Base-by-base conservation (phyloP, 2,329 filamentous ascomycete genomes). In the Torrubiella hemipterigena region DNA sequence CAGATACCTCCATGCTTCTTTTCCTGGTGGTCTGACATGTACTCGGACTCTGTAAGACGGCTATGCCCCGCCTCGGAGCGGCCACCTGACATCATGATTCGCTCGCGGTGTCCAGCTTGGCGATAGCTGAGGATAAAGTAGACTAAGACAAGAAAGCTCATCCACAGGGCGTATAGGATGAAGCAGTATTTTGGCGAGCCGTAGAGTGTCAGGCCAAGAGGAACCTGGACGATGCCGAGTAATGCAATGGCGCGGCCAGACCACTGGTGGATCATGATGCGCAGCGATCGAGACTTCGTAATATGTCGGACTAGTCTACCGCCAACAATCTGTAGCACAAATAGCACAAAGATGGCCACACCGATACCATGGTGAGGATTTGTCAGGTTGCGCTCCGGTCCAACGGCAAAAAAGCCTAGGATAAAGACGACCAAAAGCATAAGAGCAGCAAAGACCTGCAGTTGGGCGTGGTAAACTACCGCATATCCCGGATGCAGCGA, bases 281-380 rank as follows among this genome's bases (percentile, higher is more conserved):
- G 59, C 11, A 70, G 47, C 13, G 66, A 67, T 30, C 61, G 64
- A 19, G 60, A 56, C 30, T 61, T 61, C 24, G 55, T 56, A 31
- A 73, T 65, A 34, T 65, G 58, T 34, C 57, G 60, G 23, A 86
- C 70, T 24, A 81, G 58, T 31, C 71, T 69, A 4, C 82, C 82
- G 17, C 76, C 77, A 3, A 87, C 47, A 12, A 77, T 68, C 49
- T 91, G 84, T 5, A 82, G 55, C 27, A 85, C 51, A 20, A 89
- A 69, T 28, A 85, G 57, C 27, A 77, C 69, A 48, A 86, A 89
- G 27, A 93, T 73, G 17, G 82, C 80, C 20, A 87, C 65, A 11
- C 83, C 83, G 40, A 91, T 89, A 38, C 80, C 81, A 54, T 93
- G 83, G 50, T 93, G 83, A 0, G 83, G 83, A 49, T 93, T 93